Base-by-base conservation (phyloP, 73 alveolate species). In the Paramecium pentaurelia region DNA sequence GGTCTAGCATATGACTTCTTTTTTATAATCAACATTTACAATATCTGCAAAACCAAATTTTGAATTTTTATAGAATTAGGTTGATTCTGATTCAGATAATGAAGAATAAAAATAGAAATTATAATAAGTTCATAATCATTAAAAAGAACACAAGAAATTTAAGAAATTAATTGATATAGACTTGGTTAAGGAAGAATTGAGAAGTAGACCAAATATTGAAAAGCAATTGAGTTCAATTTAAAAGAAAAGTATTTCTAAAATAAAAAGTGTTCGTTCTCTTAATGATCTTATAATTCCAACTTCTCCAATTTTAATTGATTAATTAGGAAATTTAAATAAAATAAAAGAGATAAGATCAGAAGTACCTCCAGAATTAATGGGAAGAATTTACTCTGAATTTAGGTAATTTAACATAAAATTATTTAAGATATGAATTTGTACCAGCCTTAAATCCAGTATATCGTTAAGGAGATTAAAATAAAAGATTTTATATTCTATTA, bases 131-230 rank as follows among this genome's bases (percentile, higher is more conserved):
- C 60, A 37, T 22, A 38, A 37, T 12, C 25, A 32, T 30, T 18
- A 36, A 12, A 64, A 64, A 14, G 84, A 64, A 28, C 45, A 73
- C 16, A 73, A 80, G 45, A 49, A 80, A 49, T 10, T 40, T 25
- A 80, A 80, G 49, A 80, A 47, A 80, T 34, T 20, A 16, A 80
- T 80, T 18, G 91, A 80, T 80, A 80, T 80, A 14, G 91, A 80
- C 10, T 40, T 44, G 18, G 34, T 80, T 7, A 80, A 80, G 30
- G 44, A 80, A 28, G 91, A 80, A 47, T 49, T 80, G 34, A 42
- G 8, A 40, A 42, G 8, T 7, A 42, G 91, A 49, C 91, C 91
- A 5, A 40, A 18, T 80, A 18, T 45, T 20, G 77, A 80, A 49
- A 36, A 44, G 20, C 10, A 80, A 45, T 11, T 40, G 30, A n/a